phyloP scores from a whole-genome alignment of 371 early-diverging fungal genomes.

The Chytridiales sp. region DNA sequence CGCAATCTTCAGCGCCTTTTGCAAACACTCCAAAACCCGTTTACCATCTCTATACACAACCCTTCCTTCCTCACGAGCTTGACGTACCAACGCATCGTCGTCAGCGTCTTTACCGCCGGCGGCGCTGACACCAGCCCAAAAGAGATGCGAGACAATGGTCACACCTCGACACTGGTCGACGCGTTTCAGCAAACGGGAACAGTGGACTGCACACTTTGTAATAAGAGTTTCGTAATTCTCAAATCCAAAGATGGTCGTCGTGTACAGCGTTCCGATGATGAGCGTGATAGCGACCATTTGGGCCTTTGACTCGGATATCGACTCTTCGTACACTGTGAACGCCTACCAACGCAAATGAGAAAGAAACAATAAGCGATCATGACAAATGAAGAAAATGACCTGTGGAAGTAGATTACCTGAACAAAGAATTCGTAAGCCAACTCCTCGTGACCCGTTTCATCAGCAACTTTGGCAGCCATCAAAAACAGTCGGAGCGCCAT shows the following conservation, averaged over 20 bases:
- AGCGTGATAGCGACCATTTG: slow-evolving; percentile 82
- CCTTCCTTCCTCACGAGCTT: slow-evolving; percentile 31
- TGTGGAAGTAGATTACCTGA: no score
- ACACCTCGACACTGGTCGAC: slow-evolving; percentile 89
- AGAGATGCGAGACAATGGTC: slow-evolving; percentile 76
- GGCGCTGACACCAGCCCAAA: slow-evolving; percentile 63
- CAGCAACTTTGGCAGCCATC: slow-evolving; percentile 78
- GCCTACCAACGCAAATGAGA: slow-evolving; percentile 56
- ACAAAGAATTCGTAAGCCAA: slow-evolving; percentile 89
- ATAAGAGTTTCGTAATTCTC: slow-evolving; percentile 89
- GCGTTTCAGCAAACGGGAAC: slow-evolving; percentile 82
- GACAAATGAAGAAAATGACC: neutral
- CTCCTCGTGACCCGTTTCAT: slow-evolving; percentile 77
- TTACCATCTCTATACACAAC: slow-evolving; percentile 73
- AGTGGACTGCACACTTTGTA: slow-evolving; percentile 83
- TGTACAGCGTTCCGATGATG: slow-evolving; percentile 73
- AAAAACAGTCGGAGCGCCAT: slow-evolving; percentile 76
- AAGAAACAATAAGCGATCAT: slow-evolving; percentile 6
- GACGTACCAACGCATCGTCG: slow-evolving; percentile 71
- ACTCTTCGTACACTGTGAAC: slow-evolving; percentile 87
- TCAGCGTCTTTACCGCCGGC: slow-evolving; percentile 65
- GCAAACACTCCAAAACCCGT: slow-evolving; percentile 78
- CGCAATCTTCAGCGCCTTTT: slow-evolving; percentile 87
- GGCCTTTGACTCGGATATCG: slow-evolving; percentile 79
- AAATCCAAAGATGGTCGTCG: slow-evolving; percentile 67